Evolutionary conservation across 148 eudicot species (phyloP).

Genomic region (Persicaria tinctoria): DNA sequence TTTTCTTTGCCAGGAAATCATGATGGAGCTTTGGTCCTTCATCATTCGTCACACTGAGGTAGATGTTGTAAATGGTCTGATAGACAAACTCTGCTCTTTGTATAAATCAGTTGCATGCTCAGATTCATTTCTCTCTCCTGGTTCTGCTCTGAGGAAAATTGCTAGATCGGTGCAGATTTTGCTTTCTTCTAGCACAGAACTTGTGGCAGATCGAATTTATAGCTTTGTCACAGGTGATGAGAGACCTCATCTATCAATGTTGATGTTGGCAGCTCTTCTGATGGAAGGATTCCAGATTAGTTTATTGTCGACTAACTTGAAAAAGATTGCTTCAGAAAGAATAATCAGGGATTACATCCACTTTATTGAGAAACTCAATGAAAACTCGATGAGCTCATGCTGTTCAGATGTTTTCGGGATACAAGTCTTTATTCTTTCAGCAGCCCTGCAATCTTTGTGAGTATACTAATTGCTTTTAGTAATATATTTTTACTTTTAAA

Average conservation of each 20-base stretch:
- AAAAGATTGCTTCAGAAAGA: conserved; percentile 41
- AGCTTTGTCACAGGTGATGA: conserved; percentile 31
- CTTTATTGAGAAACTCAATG: conserved; percentile 47
- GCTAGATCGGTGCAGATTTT: conserved; percentile 67
- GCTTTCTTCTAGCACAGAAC: conserved; percentile 38
- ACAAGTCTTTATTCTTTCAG: conserved; percentile 56
- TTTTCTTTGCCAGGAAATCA: conserved; percentile 68
- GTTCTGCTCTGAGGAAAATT: conserved; percentile 46
- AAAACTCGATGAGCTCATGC: conserved; percentile 24
- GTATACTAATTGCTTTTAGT: conserved; percentile 22
- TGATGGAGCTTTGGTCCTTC: conserved; percentile 86
- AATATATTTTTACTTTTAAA: neutral
- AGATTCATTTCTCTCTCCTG: conserved; percentile 38
- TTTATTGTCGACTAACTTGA: conserved; percentile 46
- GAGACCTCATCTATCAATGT: conserved; percentile 32
- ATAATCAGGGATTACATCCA: conserved; percentile 45
- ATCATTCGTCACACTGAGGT: conserved; percentile 62
- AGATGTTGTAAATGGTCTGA: conserved; percentile 36
- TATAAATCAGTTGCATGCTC: conserved; percentile 40
- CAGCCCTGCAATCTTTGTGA: conserved; percentile 65
- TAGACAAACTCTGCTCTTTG: conserved; percentile 61
- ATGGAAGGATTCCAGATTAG: conserved; percentile 84
- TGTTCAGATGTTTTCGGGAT: conserved; percentile 37
- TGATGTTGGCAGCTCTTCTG: conserved; percentile 50
- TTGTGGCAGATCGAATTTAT: conserved; percentile 55